phyloP scores from a whole-genome alignment of 2,329 filamentous ascomycete species.

The Aspergillus bombycis region DNA sequence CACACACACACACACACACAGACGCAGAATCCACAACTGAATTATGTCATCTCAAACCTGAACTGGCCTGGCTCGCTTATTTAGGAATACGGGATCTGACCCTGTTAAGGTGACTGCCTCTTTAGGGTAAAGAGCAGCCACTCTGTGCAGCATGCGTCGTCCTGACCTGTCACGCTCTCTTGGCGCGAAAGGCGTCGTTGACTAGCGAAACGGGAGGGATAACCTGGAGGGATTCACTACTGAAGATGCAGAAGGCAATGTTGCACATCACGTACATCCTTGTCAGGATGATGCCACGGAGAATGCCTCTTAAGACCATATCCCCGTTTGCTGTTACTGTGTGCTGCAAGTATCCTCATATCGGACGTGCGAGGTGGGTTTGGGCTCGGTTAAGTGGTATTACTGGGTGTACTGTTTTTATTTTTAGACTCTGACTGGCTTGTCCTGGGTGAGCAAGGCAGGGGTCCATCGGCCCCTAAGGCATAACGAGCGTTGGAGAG shows the following conservation, averaged over 20 bases:
- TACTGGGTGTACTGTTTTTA: no score
- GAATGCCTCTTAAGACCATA: not conserved
- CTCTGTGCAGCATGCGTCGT: not conserved
- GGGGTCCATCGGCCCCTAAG: no score
- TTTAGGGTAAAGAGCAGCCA: not conserved
- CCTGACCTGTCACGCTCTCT: not conserved
- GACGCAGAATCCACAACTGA: not conserved
- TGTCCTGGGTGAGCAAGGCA: no score
- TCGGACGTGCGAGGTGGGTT: no score
- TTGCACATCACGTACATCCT: no score
- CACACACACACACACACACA: not conserved
- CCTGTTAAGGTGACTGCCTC: not conserved
- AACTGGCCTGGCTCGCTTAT: not conserved
- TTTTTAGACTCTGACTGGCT: not conserved
- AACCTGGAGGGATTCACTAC: no score
- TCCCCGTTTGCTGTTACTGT: not conserved
- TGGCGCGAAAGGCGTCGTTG: not conserved
- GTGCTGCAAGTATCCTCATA: no score
- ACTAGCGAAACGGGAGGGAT: not conserved
- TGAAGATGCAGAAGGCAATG: no score
- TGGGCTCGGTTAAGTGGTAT: not conserved
- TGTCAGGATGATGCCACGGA: not conserved
- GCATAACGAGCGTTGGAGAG: no score
- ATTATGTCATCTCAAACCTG: not conserved
- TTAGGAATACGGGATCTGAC: not conserved